Conservation (phyloP, 179 eudicot genomes). For the Silene coronaria region DNA sequence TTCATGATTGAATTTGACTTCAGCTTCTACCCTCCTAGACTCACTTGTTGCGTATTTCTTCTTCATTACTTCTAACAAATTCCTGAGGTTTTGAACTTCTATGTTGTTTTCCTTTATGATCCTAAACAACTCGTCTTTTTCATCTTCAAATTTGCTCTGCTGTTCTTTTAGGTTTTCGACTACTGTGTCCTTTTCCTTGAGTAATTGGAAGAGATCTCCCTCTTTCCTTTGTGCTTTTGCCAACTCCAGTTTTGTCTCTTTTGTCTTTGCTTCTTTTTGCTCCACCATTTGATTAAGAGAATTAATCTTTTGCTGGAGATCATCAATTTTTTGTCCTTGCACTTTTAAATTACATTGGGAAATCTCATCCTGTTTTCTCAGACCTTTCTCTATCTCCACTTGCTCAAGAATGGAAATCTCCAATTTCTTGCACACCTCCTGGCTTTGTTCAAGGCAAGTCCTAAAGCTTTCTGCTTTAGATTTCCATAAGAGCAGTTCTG, state of each 20-base stretch:
- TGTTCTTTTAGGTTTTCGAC: slow-evolving; percentile 20
- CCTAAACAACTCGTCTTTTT: slow-evolving; percentile 23
- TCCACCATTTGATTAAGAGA: slow-evolving; percentile 27
- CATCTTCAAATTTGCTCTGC: slow-evolving; percentile 19
- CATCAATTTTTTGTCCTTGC: slow-evolving; percentile 29
- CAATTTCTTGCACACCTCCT: slow-evolving; percentile 30
- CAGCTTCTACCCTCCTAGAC: slow-evolving; percentile 17
- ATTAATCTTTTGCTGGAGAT: slow-evolving; percentile 32
- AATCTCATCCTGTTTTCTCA: slow-evolving; percentile 33
- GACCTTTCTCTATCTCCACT: slow-evolving; percentile 30
- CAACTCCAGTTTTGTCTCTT: slow-evolving; percentile 27
- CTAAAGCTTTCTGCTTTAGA: slow-evolving; percentile 38
- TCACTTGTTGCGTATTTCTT: slow-evolving; percentile 12
- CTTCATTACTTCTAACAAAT: slow-evolving; percentile 13
- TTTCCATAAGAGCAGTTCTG: slow-evolving; percentile 47
- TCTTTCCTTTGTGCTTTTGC: slow-evolving; percentile 24
- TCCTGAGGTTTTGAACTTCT: slow-evolving; percentile 12
- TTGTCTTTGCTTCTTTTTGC: slow-evolving; percentile 20
- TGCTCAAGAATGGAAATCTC: slow-evolving; percentile 30
- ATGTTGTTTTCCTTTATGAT: slow-evolving; percentile 19
- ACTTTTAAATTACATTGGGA: slow-evolving; percentile 30
- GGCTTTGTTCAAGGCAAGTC: slow-evolving; percentile 46
- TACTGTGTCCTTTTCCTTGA: slow-evolving; percentile 27
- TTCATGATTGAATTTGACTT: slow-evolving; percentile 27
- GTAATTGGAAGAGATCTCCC: slow-evolving; percentile 22